A percentile compares a stretch with the other conserved stretches of the same genome.
Conservation (phyloP, 2,329 filamentous ascomycete genomes). For the Fusarium agapanthi region DNA sequence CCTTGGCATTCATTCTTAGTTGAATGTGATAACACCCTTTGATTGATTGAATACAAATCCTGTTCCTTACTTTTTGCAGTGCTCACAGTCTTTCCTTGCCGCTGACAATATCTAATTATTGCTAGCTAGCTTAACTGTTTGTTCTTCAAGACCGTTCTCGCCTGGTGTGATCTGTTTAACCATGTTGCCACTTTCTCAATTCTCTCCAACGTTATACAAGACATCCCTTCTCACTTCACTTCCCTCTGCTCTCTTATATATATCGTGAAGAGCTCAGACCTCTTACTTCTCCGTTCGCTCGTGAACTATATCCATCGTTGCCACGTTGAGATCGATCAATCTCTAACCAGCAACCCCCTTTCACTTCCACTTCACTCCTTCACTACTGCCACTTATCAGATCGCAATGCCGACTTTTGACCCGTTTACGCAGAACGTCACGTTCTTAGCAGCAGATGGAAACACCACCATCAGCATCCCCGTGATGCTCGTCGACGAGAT, state of each 20-base stretch:
- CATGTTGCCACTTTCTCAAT: slow-evolving; percentile 25
- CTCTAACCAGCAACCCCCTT: not conserved
- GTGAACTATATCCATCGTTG: slow-evolving; percentile 3
- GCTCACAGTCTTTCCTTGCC: slow-evolving; percentile 20
- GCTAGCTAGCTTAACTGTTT: slow-evolving; percentile 18
- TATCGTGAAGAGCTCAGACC: slow-evolving; percentile 16
- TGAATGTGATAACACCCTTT: slow-evolving; percentile 31
- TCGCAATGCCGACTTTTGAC: slow-evolving; percentile 45
- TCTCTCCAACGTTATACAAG: slow-evolving; percentile 16
- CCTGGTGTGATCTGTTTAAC: slow-evolving; percentile 27
- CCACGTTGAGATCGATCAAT: not conserved
- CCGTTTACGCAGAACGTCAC: slow-evolving; percentile 49
- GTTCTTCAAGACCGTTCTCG: slow-evolving; percentile 12
- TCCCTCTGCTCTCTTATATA: not conserved
- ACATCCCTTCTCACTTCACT: not conserved
- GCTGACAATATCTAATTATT: slow-evolving; percentile 32
- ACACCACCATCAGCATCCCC: slow-evolving; percentile 45
- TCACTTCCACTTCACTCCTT: not conserved
- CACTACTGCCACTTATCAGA: not conserved
- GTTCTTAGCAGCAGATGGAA: slow-evolving; percentile 47
- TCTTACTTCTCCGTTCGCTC: slow-evolving; percentile 6
- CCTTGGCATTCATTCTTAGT: slow-evolving; percentile 20
- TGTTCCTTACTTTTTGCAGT: not conserved
- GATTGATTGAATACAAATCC: not conserved
- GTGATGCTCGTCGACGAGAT: slow-evolving; percentile 46